phyloP scores from a whole-genome alignment of 2,329 filamentous ascomycete genomes.

The Fusarium piperis region DNA sequence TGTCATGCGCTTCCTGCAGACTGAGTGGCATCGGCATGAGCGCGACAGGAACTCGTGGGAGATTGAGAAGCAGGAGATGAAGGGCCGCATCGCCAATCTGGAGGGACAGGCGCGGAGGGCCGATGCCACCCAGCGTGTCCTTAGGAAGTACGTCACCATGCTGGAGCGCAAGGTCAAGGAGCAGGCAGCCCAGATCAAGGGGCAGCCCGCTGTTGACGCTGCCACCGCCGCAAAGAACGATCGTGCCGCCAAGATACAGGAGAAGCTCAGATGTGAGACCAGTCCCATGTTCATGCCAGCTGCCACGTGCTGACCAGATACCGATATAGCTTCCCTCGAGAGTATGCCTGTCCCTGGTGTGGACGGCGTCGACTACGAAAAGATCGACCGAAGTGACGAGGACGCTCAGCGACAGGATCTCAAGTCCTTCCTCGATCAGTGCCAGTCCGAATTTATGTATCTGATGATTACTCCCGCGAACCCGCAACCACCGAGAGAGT shows the following conservation, averaged over 20 bases:
- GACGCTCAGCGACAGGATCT: slow-evolving; percentile 63
- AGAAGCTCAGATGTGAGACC: slow-evolving; percentile 63
- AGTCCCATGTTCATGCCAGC: slow-evolving; percentile 5
- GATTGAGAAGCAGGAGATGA: slow-evolving; percentile 99
- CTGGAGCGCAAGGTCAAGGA: slow-evolving; percentile 89
- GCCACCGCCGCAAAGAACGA: slow-evolving; percentile 60
- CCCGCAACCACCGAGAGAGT: slow-evolving; percentile 71
- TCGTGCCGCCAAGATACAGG: slow-evolving; percentile 62
- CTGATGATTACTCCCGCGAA: slow-evolving; percentile 75
- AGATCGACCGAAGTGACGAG: slow-evolving; percentile 55
- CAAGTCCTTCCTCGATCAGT: slow-evolving; percentile 71
- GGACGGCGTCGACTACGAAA: slow-evolving; percentile 58
- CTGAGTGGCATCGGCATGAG: slow-evolving; percentile 98
- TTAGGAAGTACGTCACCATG: slow-evolving; percentile 90
- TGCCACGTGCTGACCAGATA: slow-evolving; percentile 17
- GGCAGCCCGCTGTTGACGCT: slow-evolving; percentile 50
- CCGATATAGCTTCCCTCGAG: slow-evolving; percentile 53
- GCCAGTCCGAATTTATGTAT: slow-evolving; percentile 73
- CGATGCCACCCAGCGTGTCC: slow-evolving; percentile 86
- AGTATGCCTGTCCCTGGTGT: slow-evolving; percentile 55
- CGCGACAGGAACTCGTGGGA: slow-evolving; percentile 98
- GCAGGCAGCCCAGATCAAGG: slow-evolving; percentile 77
- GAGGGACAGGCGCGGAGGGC: slow-evolving; percentile 89
- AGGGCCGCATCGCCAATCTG: slow-evolving; percentile 91
- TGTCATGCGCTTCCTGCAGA: slow-evolving; percentile 99